These are phyloP conservation scores for Limnomonas spitsbergensis DNA, from an alignment of 139 green algal species.

Conservation along the genomic window DNA sequence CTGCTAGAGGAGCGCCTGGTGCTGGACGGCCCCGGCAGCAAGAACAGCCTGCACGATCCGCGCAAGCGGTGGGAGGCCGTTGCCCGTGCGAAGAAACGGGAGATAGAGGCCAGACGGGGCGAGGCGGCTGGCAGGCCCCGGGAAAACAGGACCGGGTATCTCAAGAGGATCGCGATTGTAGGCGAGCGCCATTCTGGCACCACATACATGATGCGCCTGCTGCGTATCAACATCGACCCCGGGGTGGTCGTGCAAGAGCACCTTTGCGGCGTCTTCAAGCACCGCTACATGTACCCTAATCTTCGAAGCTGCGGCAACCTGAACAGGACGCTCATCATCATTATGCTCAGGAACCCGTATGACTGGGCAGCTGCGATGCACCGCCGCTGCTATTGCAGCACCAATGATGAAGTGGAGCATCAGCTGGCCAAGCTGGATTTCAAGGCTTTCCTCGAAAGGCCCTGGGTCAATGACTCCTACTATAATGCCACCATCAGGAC, in stretches of 20 bases:
- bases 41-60: not conserved
- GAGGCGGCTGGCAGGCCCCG: no score
- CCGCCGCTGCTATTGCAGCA: not conserved
- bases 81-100: not conserved
- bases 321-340: not conserved
- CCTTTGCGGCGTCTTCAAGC: not conserved
- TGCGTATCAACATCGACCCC: not conserved
- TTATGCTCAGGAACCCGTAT: constrained; percentile 4
- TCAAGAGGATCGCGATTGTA: not conserved
- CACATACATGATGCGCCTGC: not conserved
- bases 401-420: not conserved
- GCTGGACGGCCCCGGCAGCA: not conserved
- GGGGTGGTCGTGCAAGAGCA: not conserved
- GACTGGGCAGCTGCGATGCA: not conserved
- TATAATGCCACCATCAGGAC: not conserved
- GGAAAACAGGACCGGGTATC: no score
- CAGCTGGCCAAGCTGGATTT: not conserved
- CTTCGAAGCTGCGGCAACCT: not conserved
- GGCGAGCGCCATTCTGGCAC: not conserved
- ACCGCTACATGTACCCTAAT: not conserved
- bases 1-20: not conserved
- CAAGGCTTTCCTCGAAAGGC: not conserved
- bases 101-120: not conserved
- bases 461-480: not conserved
- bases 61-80: not conserved